Conservation (phyloP, 768 basidiomycete species). For the Exsudoporus frostii region DNA sequence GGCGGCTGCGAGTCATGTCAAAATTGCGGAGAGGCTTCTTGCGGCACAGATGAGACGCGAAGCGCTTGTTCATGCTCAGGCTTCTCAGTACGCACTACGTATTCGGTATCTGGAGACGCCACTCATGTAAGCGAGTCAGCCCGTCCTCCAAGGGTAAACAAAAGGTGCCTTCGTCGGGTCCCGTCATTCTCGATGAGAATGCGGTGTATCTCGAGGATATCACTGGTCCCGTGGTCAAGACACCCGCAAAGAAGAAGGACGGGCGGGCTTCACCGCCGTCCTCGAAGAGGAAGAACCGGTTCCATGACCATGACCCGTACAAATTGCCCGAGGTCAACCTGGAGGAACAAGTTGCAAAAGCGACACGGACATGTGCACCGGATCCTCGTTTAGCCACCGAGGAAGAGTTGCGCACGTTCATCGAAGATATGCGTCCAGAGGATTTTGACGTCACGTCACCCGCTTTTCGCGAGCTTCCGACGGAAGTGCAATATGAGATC, state of each 20-base stretch:
- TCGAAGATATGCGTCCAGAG: constrained; percentile 93
- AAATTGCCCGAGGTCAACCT: constrained; percentile 82
- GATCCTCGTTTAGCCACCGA: constrained; percentile 96
- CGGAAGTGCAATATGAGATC: constrained; percentile 97
- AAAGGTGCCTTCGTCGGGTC: constrained; percentile 42
- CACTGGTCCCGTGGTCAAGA: constrained; percentile 49
- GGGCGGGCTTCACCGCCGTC: constrained; percentile 41
- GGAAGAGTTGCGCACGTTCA: constrained; percentile 88
- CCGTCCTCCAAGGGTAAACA: constrained; percentile 41
- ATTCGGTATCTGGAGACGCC: not conserved
- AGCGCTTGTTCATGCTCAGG: constrained; percentile 65
- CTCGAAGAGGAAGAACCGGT: constrained; percentile 58
- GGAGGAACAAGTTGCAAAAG: constrained; percentile 58
- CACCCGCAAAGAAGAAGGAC: constrained; percentile 38
- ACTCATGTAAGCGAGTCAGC: constrained; percentile 7
- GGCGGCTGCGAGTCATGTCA: constrained; percentile 79
- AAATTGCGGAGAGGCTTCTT: constrained; percentile 86
- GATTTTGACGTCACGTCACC: constrained; percentile 91
- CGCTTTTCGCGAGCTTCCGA: constrained; percentile 88
- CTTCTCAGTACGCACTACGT: constrained; percentile 36
- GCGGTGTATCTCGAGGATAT: constrained; percentile 91
- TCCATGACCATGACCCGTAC: constrained; percentile 87
- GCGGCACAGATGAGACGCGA: constrained; percentile 91
- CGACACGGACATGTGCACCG: constrained; percentile 56
- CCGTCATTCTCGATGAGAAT: constrained; percentile 60